Percentiles rank a stretch among this genome's conserved stretches.
These are phyloP conservation scores for Dothideomycetidae sp. DNA, from an alignment of 2,329 filamentous ascomycete genomes.

Conservation along the genomic window DNA sequence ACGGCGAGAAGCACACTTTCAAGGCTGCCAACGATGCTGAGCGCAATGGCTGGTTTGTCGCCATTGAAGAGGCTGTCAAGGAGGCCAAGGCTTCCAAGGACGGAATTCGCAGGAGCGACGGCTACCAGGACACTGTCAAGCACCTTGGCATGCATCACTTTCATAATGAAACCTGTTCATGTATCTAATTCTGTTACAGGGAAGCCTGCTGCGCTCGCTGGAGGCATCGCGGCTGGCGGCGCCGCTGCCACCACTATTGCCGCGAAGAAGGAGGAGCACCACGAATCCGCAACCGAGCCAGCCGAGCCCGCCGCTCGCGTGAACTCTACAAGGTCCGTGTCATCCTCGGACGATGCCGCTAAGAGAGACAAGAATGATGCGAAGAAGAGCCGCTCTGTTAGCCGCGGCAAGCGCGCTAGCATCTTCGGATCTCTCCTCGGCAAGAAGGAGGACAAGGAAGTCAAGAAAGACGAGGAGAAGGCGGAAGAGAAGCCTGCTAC, in stretches of 20 bases:
- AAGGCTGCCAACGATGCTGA: constrained; percentile 62
- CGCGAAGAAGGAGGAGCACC: constrained; percentile 31
- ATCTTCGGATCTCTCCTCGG: constrained; percentile 44
- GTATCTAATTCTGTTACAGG: constrained; percentile 24
- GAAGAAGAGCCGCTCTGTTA: constrained; percentile 46
- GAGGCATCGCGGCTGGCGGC: constrained; percentile 12
- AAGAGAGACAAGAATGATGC: constrained; percentile 24
- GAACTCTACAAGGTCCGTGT: constrained; percentile 25
- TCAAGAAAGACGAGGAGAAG: constrained; percentile 27
- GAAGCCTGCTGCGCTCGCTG: constrained; percentile 27
- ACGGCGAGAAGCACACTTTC: constrained; percentile 86
- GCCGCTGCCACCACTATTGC: constrained; percentile 25
- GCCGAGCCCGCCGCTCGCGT: constrained; percentile 29
- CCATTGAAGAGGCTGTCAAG: constrained; percentile 65
- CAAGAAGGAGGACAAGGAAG: constrained; percentile 44
- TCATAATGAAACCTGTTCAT: constrained; percentile 18
- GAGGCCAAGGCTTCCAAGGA: constrained; percentile 74
- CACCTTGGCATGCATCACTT: constrained; percentile 42
- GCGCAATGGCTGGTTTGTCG: constrained; percentile 83
- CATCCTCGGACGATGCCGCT: constrained; percentile 30
- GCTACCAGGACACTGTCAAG: constrained; percentile 76
- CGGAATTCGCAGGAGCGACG: constrained; percentile 60
- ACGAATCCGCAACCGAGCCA: not conserved
- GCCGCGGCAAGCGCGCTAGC: constrained; percentile 43
- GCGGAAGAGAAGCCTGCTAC: constrained; percentile 26